Evolutionary conservation across 140 eudicot species (phyloP), one percentile per base, ranked within the genome.

Genomic region (Oenanthe javanica): DNA sequence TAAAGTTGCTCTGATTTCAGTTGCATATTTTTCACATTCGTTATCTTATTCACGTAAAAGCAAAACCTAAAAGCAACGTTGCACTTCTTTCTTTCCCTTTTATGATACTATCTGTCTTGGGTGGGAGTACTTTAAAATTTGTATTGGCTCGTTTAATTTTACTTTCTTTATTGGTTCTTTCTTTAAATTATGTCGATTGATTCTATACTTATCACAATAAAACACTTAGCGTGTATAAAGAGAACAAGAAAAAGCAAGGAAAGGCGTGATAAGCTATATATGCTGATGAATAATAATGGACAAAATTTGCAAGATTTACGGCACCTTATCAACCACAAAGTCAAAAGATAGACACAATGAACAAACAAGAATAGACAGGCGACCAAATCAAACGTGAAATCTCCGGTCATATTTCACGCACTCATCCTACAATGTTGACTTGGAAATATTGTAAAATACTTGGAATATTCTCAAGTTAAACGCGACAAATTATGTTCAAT

Each of bases 281-380:
- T 14, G 48, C 12, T 8, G 76, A 72, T 18, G 42, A 19, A 42
- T 25, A 69, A 38, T 69, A 69, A 13, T 66, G 23, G 1, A 72
- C n/a, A n/a, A 9, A 40, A 13, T 6, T 16, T 42, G 76, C 76
- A 42, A 72, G 23, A 72, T 38, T 16, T 18, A 45, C 5, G 51
- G 76, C 76, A 72, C 25, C 76, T 15, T 72, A 72, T 72, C 76
- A 71, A 40, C 43, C 12, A 7, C 27, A 6, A 72, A 72, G 76
- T 72, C 76, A 72, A 16, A 72, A 16, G 76, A 3, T n/a, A 31
- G 31, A 31, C 31, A 31, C 31, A 31, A 31, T 31, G 31, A 31
- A 31, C 31, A 31, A 31, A 31, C 31, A 31, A 31, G 31, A 31
- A 31, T 31, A 31, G 46, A 69, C 19, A 4, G 74, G 8, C n/a